Base-by-base conservation (phyloP, 2,329 filamentous ascomycete genomes). In the Dendrostoma leiphaemia region DNA sequence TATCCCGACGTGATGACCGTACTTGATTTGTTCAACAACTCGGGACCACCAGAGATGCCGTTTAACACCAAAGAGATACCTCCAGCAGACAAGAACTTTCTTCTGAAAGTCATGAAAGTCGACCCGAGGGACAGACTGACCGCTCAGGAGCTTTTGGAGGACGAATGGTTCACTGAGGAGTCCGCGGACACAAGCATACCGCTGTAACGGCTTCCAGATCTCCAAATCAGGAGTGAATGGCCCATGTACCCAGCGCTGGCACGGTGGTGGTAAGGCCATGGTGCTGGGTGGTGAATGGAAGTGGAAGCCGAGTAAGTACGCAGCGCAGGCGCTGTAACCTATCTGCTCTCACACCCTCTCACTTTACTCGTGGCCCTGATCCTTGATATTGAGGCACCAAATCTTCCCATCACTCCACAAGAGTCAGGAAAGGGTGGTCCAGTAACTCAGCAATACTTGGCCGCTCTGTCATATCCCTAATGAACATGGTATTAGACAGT, bases 121-220 rank as follows among this genome's bases (percentile, higher is more conserved):
- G 64, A 65, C 43, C 62, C 61, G 32, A 58, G 63, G 10, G 63
- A 65, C 50, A 56, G 64, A 48, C 65, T 63, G 21, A 64, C 62
- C 17, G 58, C 61, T 12, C 59, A 63, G 44, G 55, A 62, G 56
- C 56, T 65, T 8, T 59, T 67, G 29, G 46, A 56, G 19, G 63
- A 66, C 41, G 37, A 55, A 45, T 65, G 61, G 63, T 65, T 67
- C 52, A 58, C 53, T n/a, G 60, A 63, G 51, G 17, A 26, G 15
- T 51, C 48, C 1, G 38, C 44, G 15, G 40, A 51, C 28, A 51
- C 40, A 5, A 40, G 48, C 3, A 3, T 9, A n/a, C 48, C 48
- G 12, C 17, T 49, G 15, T 15, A n/a, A 38, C n/a, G n/a, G n/a
- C n/a, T n/a, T n/a, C n/a, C n/a, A n/a, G n/a, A n/a, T n/a, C n/a